These are phyloP conservation scores for Clonostachys chloroleuca DNA, from an alignment of 2,329 filamentous ascomycete genomes.

Conservation along the genomic window DNA sequence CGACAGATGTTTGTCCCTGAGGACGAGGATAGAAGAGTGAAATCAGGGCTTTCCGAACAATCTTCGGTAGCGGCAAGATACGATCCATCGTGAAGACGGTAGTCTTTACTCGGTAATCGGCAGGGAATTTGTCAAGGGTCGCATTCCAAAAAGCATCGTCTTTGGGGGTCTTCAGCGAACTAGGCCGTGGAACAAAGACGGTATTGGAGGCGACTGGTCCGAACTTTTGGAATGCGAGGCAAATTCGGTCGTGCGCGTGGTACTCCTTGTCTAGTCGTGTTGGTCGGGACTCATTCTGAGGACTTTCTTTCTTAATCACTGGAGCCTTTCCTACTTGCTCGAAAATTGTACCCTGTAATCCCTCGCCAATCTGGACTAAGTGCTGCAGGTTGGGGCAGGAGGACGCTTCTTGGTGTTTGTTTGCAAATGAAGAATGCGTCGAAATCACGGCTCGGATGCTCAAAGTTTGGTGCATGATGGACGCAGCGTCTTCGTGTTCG, in stretches of 20 bases:
- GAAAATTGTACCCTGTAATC: constrained; percentile 8
- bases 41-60: constrained; percentile 7
- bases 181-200: constrained; percentile 2
- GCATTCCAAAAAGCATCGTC: background rate
- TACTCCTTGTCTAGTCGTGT: constrained; percentile 5
- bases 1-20: background rate
- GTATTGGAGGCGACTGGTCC: background rate
- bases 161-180: background rate
- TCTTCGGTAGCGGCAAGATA: constrained; percentile 10
- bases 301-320: constrained; percentile 10
- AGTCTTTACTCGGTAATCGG: background rate
- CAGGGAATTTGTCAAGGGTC: background rate
- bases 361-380: constrained; percentile 15
- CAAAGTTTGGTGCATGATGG: too few relatives aligned
- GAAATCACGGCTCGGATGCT: too few relatives aligned
- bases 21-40: constrained; percentile 4
- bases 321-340: constrained; percentile 5
- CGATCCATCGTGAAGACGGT: constrained; percentile 9
- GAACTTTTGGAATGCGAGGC: constrained; percentile 4
- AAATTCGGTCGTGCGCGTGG: constrained; percentile 1
- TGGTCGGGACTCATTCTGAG: constrained; percentile 4
- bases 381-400: too few relatives aligned
- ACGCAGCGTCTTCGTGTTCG: too few relatives aligned
- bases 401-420: too few relatives aligned
- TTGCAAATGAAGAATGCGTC: too few relatives aligned